Conservation (phyloP, 2,329 filamentous ascomycete genomes). For the Chaetomium sp. region DNA sequence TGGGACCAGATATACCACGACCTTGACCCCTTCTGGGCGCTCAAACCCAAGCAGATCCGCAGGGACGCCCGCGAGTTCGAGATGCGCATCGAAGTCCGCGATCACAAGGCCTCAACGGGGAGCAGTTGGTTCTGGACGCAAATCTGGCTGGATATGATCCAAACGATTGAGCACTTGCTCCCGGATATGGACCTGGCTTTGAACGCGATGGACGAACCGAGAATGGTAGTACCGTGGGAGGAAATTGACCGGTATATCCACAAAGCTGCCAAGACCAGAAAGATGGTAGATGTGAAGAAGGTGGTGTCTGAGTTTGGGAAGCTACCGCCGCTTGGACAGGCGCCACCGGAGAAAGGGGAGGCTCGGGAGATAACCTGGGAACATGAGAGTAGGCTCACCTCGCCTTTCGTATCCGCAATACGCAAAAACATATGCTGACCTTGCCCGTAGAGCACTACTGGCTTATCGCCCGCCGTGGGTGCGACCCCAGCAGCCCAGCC, state of each 20-base stretch:
- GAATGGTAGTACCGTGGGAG: conserved; percentile 65
- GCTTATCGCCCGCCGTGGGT: conserved; percentile 60
- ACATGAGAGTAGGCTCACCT: conserved; percentile 40
- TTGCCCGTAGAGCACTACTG: conserved; percentile 48
- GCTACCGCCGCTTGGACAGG: conserved; percentile 45
- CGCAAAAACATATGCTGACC: not conserved
- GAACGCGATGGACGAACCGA: conserved; percentile 68
- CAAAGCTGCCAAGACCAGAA: conserved; percentile 52
- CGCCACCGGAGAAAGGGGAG: conserved; percentile 40
- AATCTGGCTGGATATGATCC: conserved; percentile 58
- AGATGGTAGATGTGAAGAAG: conserved; percentile 48
- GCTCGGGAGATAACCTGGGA: conserved; percentile 53
- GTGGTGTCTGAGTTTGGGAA: conserved; percentile 49
- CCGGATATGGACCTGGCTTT: conserved; percentile 70
- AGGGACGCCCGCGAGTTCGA: conserved; percentile 58
- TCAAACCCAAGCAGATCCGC: conserved; percentile 47
- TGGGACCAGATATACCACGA: conserved; percentile 68
- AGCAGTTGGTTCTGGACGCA: conserved; percentile 62
- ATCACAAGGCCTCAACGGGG: conserved; percentile 52
- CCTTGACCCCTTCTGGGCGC: conserved; percentile 61
- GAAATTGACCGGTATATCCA: conserved; percentile 58
- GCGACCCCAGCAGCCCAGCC: conserved; percentile 63
- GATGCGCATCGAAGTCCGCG: conserved; percentile 62
- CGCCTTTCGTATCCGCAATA: not conserved
- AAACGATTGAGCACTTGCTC: conserved; percentile 55